Evolutionary conservation across 1,284 basidiomycete genomes (phyloP).

Genomic region (Phellopilus nigrolimitatus): DNA sequence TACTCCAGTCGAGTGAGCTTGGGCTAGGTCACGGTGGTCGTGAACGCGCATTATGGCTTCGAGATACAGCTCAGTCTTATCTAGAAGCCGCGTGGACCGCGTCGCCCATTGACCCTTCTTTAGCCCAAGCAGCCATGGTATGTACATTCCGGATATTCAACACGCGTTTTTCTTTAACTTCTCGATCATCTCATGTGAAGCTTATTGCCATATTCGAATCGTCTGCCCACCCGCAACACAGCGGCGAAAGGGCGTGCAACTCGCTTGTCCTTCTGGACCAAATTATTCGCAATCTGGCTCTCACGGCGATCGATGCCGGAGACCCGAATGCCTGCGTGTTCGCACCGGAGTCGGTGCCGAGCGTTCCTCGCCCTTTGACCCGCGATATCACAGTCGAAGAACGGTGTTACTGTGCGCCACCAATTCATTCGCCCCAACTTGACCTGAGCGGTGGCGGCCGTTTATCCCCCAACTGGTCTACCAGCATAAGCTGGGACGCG

Average conservation of each 20-base stretch:
- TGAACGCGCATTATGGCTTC: constrained; percentile 46
- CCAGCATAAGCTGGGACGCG: constrained; percentile 56
- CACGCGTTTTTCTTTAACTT: not conserved
- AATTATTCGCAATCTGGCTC: constrained; percentile 49
- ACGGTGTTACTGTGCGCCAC: constrained; percentile 38
- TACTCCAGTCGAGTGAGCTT: constrained; percentile 69
- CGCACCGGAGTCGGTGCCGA: constrained; percentile 42
- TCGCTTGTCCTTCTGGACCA: constrained; percentile 57
- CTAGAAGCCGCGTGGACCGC: constrained; percentile 48
- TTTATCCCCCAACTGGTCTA: constrained; percentile 41
- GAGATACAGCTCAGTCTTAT: constrained; percentile 48
- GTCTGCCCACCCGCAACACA: constrained; percentile 63
- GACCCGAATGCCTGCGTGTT: constrained; percentile 53
- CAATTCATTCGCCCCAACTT: constrained; percentile 33
- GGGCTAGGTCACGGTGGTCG: constrained; percentile 50
- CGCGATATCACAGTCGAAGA: constrained; percentile 28
- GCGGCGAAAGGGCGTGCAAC: constrained; percentile 44
- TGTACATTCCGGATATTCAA: constrained; percentile 26
- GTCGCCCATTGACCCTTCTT: constrained; percentile 51
- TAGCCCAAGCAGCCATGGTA: constrained; percentile 74
- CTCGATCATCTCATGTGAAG: constrained; percentile 32
- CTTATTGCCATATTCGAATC: constrained; percentile 70
- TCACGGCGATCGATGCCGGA: constrained; percentile 52
- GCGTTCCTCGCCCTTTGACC: constrained; percentile 31
- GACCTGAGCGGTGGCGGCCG: constrained; percentile 34